Base-by-base conservation (phyloP, 306 rosid species). In the Malus sieversii region DNA sequence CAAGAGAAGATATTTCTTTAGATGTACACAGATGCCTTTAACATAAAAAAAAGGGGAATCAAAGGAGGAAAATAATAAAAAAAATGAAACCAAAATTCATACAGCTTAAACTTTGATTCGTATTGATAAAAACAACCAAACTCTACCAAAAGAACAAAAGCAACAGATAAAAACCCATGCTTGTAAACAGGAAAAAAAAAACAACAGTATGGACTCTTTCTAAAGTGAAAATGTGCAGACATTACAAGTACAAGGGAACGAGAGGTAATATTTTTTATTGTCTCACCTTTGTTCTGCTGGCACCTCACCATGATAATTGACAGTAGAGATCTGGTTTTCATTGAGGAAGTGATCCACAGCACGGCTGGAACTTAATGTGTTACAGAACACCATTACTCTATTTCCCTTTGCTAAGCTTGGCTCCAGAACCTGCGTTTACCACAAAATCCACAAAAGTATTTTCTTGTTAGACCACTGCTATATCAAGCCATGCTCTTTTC, bases 271-370 rank as follows among this genome's bases (percentile, higher is more conserved):
- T 66, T 62, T 51, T 44, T 53, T 72, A 71, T 74, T 46, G 40
- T 68, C 79, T 82, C 70, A 92, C 97, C 99, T 89, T 85, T 89
- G 84, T 82, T 82, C 92, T 23, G 99, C 99, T 32, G 99, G 99
- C 78, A 95, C 99, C 87, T 90, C 97, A 30, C 99, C 99, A 66
- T 95, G 99, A 86, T 95, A 95, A 84, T 95, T 95, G 78, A 87
- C 96, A 0, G 93, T 82, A 20, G 90, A 83, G 70, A 86, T 70
- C 88, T 88, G 96, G 83, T 92, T 95, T 88, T 92, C 99, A 76
- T 75, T 72, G 69, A 95, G 99, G 89, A 71, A 95, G 82, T 95
- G 99, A 85, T 95, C 99, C 83, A 92, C 99, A 35, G 99, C 99
- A 80, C 99, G 99, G 84, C 97, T 95, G 30, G 99, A 95, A 85